Evolutionary conservation across 2,329 filamentous ascomycete genomes (phyloP), one percentile per base, ranked within the genome.

Genomic region (Beauveria brongniartii): DNA sequence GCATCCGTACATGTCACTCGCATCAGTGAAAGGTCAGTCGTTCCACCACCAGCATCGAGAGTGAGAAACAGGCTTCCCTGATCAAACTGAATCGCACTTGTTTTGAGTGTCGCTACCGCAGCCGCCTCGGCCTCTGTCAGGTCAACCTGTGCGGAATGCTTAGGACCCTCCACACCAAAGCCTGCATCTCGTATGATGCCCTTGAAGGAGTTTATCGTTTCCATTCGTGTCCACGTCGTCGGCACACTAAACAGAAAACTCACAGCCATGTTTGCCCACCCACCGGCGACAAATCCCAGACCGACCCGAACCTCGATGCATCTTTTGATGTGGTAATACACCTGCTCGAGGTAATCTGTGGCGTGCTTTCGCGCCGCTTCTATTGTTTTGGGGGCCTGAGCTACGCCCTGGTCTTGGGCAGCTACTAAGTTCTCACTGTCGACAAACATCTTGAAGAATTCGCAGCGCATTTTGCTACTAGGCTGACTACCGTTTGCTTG

Each of bases 381-480:
- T 2, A 77, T 70, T 12, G 72, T 74, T 5, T 67, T 66, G 0
- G 80, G 79, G 0, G 74, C 75, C 30, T 74, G 73, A n/a, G 72
- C 66, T 0, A 80, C 73, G 12, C 78, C 77, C 34, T 78, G 72
- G 4, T 70, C 68, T 62, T 78, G 78, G 46, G 76, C 77, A 20
- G 72, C 69, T 0, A 67, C 69, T 2, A 83, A 69, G 9, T 75
- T 78, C 9, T 73, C 73, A 5, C 73, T 71, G 58, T 83, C 81
- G 16, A 82, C 74, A 64, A 78, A 82, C 63, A 81, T 81, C 65
- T 84, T 83, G 74, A 84, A 83, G 74, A 81, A 81, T 60, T 82
- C 79, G 8, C 73, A 71, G 4, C 72, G 71, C 7, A 64, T 67
- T 60, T 75, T 77, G 18, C 66, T 69, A 1, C 67, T 60, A n/a